phyloP scores from a whole-genome alignment of 108 stramenopile species.

The Cyclotella choctawhatcheeana region DNA sequence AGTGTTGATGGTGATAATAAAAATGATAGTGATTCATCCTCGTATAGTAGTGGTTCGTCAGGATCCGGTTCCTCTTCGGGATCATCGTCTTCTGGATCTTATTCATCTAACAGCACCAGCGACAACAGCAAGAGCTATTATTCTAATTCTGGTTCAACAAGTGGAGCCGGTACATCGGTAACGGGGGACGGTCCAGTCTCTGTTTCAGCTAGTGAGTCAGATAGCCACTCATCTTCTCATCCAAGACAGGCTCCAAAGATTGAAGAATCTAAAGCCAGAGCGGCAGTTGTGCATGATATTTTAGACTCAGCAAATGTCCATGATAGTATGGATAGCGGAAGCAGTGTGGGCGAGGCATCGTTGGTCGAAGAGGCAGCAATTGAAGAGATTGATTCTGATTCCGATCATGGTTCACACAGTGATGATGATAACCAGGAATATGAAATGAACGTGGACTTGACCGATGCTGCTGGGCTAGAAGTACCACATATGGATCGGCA shows the following conservation, averaged over 20 bases:
- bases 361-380: constrained; percentile 10
- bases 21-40: not conserved
- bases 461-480: not conserved
- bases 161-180: not conserved
- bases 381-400: constrained; percentile 25
- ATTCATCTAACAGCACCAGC: not conserved
- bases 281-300: not conserved
- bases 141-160: constrained; percentile 15
- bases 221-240: not conserved
- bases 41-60: constrained; percentile 4
- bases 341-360: constrained; percentile 14
- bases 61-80: not conserved
- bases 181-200: constrained; percentile 15
- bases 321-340: constrained; percentile 6
- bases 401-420: constrained; percentile 5
- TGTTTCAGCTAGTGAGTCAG: constrained; percentile 12
- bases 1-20: not conserved
- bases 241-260: not conserved
- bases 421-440: not conserved
- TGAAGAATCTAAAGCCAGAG: no score
- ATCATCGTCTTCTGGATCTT: constrained; percentile 5
- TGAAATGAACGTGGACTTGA: constrained; percentile 14
- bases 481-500: not conserved
- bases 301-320: not conserved
- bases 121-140: constrained; percentile 17